Conservation (phyloP, 1,284 basidiomycete genomes). For the Heliocybe sulcata region DNA sequence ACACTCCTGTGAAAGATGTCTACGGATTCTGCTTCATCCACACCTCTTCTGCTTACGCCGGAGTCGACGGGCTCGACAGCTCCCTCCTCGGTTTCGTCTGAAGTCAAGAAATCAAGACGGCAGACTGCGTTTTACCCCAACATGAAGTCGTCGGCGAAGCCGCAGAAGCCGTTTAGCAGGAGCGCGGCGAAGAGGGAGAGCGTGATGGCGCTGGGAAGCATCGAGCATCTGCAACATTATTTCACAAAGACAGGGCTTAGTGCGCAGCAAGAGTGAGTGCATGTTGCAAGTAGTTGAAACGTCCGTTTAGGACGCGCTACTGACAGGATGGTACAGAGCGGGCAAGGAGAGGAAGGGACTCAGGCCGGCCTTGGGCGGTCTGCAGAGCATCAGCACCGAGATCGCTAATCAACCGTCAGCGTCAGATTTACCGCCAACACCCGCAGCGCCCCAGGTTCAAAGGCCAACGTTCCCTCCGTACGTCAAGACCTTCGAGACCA, state of each 20-base stretch:
- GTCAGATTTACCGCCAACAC: slow-evolving; percentile 65
- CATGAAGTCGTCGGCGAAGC: slow-evolving; percentile 61
- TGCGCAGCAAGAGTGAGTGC: slow-evolving; percentile 62
- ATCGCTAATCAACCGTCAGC: slow-evolving; percentile 26
- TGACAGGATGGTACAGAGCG: not conserved
- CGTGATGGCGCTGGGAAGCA: slow-evolving; percentile 81
- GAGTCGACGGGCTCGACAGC: slow-evolving; percentile 36
- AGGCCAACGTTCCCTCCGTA: slow-evolving; percentile 40
- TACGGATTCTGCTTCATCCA: slow-evolving; percentile 24
- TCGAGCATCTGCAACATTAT: slow-evolving; percentile 84
- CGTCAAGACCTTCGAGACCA: slow-evolving; percentile 58
- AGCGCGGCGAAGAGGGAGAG: slow-evolving; percentile 83
- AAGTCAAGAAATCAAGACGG: slow-evolving; percentile 41
- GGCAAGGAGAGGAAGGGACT: slow-evolving; percentile 44
- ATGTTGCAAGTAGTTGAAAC: not conserved
- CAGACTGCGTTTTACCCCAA: slow-evolving; percentile 72
- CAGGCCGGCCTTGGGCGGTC: slow-evolving; percentile 67
- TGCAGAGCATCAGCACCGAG: slow-evolving; percentile 30
- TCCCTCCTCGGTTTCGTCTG: slow-evolving; percentile 9
- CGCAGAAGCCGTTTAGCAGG: slow-evolving; percentile 74
- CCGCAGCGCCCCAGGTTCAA: slow-evolving; percentile 39
- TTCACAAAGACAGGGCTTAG: slow-evolving; percentile 79
- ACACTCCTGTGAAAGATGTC: not conserved
- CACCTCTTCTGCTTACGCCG: slow-evolving; percentile 40
- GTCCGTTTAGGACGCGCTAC: not conserved